A percentile compares a stretch with the other conserved stretches of the same genome.
Evolutionary conservation across 2,329 filamentous ascomycete species (phyloP).

Genomic region (Diaporthe velutina): DNA sequence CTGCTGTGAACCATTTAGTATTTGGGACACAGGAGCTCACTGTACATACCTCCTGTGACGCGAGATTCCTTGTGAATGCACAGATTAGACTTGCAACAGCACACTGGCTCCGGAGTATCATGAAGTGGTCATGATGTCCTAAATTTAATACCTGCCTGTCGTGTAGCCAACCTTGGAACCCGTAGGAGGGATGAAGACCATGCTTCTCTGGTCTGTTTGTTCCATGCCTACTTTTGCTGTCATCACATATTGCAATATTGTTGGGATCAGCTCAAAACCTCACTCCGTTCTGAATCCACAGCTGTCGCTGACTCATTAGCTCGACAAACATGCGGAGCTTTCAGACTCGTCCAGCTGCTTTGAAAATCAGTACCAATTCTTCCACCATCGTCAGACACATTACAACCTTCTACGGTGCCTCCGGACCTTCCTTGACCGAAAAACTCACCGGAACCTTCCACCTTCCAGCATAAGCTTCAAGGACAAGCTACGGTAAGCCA

Average conservation of each 20-base stretch:
- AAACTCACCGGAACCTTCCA: neutral
- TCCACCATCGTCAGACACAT: neutral
- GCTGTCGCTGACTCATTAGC: neutral
- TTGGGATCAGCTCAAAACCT: neutral
- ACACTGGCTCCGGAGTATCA: neutral
- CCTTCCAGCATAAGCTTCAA: neutral
- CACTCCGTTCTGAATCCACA: neutral
- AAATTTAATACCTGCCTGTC: neutral
- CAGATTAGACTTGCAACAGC: neutral
- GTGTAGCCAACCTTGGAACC: too few relatives aligned
- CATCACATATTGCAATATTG: too few relatives aligned
- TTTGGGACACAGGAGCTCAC: neutral
- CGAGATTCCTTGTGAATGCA: too few relatives aligned
- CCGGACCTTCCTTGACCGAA: neutral
- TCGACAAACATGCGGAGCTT: neutral
- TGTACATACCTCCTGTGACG: neutral
- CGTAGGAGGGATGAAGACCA: too few relatives aligned
- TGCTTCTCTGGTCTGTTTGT: neutral
- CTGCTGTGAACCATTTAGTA: neutral
- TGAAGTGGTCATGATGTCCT: too few relatives aligned
- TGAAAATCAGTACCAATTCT: neutral
- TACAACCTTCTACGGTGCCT: neutral
- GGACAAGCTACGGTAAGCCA: neutral
- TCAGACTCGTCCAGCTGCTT: neutral
- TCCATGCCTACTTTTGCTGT: neutral